These are phyloP conservation scores for Mycena sanguinolenta DNA, from an alignment of 768 basidiomycete species.

Conservation along the genomic window DNA sequence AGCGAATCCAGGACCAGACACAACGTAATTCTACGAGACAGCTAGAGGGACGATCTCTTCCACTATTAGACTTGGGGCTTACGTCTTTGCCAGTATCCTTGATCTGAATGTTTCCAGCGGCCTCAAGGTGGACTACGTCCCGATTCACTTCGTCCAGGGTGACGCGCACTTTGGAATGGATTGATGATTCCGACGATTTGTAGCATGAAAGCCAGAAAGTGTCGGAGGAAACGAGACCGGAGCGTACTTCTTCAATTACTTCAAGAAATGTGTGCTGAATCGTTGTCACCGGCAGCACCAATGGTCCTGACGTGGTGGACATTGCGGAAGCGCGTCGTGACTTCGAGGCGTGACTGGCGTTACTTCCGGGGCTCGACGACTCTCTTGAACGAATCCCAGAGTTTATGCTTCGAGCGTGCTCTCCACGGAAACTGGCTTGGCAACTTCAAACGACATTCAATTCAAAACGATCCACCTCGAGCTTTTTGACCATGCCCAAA, in stretches of 20 bases:
- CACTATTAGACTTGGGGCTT: conserved; percentile 6
- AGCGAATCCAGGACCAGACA: conserved; percentile 61
- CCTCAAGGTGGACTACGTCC: conserved; percentile 59
- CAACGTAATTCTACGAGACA: conserved; percentile 51
- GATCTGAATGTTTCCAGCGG: conserved; percentile 63
- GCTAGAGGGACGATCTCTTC: conserved; percentile 43
- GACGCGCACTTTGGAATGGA: conserved; percentile 75
- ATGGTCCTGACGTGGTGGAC: conserved; percentile 23
- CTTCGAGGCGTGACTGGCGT: not conserved
- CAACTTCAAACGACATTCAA: not conserved
- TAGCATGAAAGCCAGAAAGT: conserved; percentile 86
- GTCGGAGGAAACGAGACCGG: conserved; percentile 68
- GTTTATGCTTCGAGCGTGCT: conserved; percentile 14
- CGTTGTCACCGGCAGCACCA: conserved; percentile 63
- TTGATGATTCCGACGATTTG: conserved; percentile 61
- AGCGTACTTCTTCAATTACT: conserved; percentile 74
- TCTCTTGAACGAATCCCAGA: not conserved
- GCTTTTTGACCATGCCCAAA: conserved; percentile 29
- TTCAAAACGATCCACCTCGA: conserved; percentile 7
- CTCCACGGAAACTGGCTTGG: not conserved
- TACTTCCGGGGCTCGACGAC: too few relatives aligned
- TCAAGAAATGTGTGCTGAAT: conserved; percentile 72
- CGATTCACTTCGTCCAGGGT: conserved; percentile 67
- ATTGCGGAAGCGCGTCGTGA: too few relatives aligned
- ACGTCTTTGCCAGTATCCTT: conserved; percentile 41